These are phyloP conservation scores for Lipomyces yamadae DNA, from an alignment of 805 yeast species.

Conservation along the genomic window DNA sequence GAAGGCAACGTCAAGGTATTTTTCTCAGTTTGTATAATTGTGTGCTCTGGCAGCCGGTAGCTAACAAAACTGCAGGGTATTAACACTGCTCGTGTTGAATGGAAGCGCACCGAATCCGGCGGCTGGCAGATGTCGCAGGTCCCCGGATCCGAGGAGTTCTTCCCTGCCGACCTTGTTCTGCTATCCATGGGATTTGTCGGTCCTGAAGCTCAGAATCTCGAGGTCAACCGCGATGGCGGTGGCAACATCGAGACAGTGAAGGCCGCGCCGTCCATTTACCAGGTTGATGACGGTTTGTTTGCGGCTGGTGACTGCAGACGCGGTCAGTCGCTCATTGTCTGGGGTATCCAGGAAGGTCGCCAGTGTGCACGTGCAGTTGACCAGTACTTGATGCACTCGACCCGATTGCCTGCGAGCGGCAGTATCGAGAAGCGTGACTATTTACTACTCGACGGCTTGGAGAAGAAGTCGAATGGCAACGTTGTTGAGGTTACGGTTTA, in stretches of 20 bases:
- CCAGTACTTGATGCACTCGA: slow-evolving; percentile 70
- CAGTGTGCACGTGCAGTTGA: slow-evolving; percentile 97
- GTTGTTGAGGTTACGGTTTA: slow-evolving; percentile 31
- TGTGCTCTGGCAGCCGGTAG: not conserved
- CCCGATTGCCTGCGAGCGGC: slow-evolving; percentile 92
- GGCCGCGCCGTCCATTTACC: slow-evolving; percentile 68
- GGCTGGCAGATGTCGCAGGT: slow-evolving; percentile 99
- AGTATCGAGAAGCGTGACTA: slow-evolving; percentile 85
- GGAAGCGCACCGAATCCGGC: slow-evolving; percentile 94
- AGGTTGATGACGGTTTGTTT: slow-evolving; percentile 74
- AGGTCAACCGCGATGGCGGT: slow-evolving; percentile 69
- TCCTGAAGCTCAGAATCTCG: slow-evolving; percentile 83
- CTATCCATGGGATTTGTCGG: slow-evolving; percentile 98
- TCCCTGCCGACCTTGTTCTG: slow-evolving; percentile 92
- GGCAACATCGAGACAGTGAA: slow-evolving; percentile 71
- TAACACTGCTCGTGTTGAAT: slow-evolving; percentile 95
- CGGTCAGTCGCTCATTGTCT: slow-evolving; percentile 96
- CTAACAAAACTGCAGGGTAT: slow-evolving; percentile 58
- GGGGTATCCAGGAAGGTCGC: slow-evolving; percentile 99
- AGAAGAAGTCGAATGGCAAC: slow-evolving; percentile 12
- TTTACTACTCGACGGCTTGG: slow-evolving; percentile 45
- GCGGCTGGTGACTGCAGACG: slow-evolving; percentile 99
- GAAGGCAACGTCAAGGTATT: slow-evolving; percentile 79
- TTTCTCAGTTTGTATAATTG: not conserved
- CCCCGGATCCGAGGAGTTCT: slow-evolving; percentile 91